Percentiles rank a stretch among this genome's conserved stretches.
Evolutionary conservation across 2,329 filamentous ascomycete species (phyloP).

Genomic region (Hawksworthiomyces lignivorus): DNA sequence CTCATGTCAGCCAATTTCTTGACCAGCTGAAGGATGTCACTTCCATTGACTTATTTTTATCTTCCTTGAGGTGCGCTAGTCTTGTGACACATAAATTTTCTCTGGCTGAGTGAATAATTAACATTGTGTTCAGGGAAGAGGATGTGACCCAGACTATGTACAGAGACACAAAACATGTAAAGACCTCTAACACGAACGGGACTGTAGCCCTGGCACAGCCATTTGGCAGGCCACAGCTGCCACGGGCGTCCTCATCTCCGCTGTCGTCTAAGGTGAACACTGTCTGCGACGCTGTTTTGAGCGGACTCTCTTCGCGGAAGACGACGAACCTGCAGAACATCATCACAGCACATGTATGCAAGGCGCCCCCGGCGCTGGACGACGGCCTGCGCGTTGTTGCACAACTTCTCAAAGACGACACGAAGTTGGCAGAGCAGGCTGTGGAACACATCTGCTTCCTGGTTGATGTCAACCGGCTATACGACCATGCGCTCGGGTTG

Average conservation of each 20-base stretch:
- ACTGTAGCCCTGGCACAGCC: not conserved
- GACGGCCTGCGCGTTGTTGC: conserved; percentile 76
- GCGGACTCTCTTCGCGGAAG: conserved; percentile 54
- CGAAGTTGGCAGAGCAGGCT: conserved; percentile 72
- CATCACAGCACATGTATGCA: conserved; percentile 92
- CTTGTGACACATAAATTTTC: too few species aligned
- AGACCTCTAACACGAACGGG: conserved; percentile 6
- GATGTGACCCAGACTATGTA: conserved; percentile 94
- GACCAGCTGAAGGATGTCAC: conserved; percentile 75
- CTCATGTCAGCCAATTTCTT: conserved; percentile 67
- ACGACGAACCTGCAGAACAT: conserved; percentile 74
- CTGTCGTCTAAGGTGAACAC: conserved; percentile 63
- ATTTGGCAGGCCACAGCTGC: conserved; percentile 1
- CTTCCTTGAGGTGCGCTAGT: conserved; percentile 61
- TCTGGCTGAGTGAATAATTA: too few species aligned
- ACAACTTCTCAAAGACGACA: conserved; percentile 59
- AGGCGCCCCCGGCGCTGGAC: conserved; percentile 80
- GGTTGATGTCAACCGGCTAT: conserved; percentile 84
- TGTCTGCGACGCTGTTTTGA: conserved; percentile 79
- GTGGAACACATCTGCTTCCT: conserved; percentile 98
- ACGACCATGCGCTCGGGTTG: conserved; percentile 80
- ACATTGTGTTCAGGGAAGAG: conserved; percentile 57
- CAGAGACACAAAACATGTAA: conserved; percentile 63
- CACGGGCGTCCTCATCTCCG: not conserved
- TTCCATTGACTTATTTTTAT: conserved; percentile 85